A percentile compares a stretch with the other conserved stretches of the same genome.
Conservation (phyloP, 2,329 filamentous ascomycete genomes). For the Fusarium continuum region DNA sequence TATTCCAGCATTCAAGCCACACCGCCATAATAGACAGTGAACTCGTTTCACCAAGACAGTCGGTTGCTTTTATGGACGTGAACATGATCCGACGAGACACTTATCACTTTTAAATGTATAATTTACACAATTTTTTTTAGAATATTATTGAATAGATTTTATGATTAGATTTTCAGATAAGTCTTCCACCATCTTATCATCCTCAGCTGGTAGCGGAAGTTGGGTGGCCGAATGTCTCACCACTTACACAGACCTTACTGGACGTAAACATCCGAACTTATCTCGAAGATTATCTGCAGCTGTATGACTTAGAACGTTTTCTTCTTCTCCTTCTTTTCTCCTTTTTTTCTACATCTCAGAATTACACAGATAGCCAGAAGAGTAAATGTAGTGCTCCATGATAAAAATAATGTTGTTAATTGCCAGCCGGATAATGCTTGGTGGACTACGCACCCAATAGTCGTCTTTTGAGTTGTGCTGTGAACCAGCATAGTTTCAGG, state of each 20-base stretch:
- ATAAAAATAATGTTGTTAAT: too few species aligned
- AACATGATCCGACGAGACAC: not conserved
- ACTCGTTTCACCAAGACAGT: not conserved
- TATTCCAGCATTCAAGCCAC: constrained; percentile 18
- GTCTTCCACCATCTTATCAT: not conserved
- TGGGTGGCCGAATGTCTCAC: not conserved
- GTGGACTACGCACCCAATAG: too few species aligned
- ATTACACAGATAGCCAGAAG: not conserved
- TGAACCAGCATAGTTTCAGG: too few species aligned
- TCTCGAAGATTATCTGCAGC: not conserved
- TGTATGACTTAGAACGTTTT: too few species aligned
- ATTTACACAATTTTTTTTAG: too few species aligned
- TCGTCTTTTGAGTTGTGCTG: too few species aligned
- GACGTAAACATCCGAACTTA: not conserved
- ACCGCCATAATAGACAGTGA: constrained; percentile 19
- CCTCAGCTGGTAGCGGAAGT: not conserved
- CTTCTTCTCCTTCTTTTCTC: too few species aligned
- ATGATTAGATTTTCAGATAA: not conserved
- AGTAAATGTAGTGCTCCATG: not conserved
- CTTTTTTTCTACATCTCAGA: too few species aligned
- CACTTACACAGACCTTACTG: not conserved
- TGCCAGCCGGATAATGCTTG: too few species aligned
- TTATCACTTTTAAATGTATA: not conserved
- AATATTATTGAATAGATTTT: too few species aligned
- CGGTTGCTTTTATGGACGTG: not conserved